Percentiles rank a stretch among this genome's conserved stretches.
These are phyloP conservation scores for Torulaspora microellipsoides DNA, from an alignment of 805 yeast species.

Conservation along the genomic window DNA sequence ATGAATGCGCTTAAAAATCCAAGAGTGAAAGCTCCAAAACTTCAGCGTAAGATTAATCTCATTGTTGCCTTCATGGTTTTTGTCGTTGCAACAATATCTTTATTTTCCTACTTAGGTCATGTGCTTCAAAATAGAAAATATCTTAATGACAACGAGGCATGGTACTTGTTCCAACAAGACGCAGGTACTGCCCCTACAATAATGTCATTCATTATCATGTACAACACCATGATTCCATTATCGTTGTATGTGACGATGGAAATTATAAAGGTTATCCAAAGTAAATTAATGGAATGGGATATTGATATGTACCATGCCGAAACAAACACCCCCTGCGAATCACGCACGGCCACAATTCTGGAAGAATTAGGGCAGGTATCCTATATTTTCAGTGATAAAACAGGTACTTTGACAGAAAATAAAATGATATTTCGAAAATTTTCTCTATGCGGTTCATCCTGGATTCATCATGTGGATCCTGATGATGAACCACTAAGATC, in stretches of 20 bases:
- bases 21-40: conserved; percentile 86
- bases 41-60: conserved; percentile 75
- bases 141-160: conserved; percentile 42
- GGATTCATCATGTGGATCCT: conserved; percentile 72
- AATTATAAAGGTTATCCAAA: conserved; percentile 84
- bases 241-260: conserved; percentile 96
- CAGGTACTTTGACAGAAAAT: conserved; percentile 96
- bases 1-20: conserved; percentile 92
- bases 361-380: conserved; percentile 98
- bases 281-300: conserved; percentile 78
- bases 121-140: conserved; percentile 43
- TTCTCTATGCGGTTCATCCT: conserved; percentile 81
- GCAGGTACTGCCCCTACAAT: conserved; percentile 85
- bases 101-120: conserved; percentile 80
- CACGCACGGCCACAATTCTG: conserved; percentile 89
- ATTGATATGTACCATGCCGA: conserved; percentile 88
- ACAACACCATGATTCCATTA: conserved; percentile 90
- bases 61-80: conserved; percentile 86
- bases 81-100: conserved; percentile 68
- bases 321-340: conserved; percentile 87
- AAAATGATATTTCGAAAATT: conserved; percentile 87
- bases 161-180: conserved; percentile 73
- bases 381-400: conserved; percentile 90
- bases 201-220: conserved; percentile 97
- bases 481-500: background rate